phyloP scores from a whole-genome alignment of 495 filamentous ascomycete genomes.

The Opeltia flavorubescens region DNA sequence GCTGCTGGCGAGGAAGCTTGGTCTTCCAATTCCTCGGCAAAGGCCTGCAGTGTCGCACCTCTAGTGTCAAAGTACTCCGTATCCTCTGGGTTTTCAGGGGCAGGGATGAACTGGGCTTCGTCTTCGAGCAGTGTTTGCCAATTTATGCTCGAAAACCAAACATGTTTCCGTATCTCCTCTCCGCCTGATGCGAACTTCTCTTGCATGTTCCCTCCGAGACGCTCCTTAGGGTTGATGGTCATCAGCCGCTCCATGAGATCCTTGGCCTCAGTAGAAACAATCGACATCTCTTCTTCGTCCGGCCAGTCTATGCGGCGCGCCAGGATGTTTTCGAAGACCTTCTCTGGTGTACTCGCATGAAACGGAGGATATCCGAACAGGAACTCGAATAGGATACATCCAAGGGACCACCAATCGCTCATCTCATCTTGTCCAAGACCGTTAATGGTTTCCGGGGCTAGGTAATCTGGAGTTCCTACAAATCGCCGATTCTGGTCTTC shows the following conservation, averaged over 20 bases:
- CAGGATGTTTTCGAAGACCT: slow-evolving; percentile 94
- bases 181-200: slow-evolving; percentile 71
- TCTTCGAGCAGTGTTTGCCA: slow-evolving; percentile 87
- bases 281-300: slow-evolving; percentile 38
- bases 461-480: slow-evolving; percentile 93
- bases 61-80: slow-evolving; percentile 95
- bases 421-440: slow-evolving; percentile 91
- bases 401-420: slow-evolving; percentile 98
- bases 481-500: slow-evolving; percentile 87
- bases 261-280: slow-evolving; percentile 67
- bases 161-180: slow-evolving; percentile 74
- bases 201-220: slow-evolving; percentile 70
- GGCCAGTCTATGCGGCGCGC: slow-evolving; percentile 83
- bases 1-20: slow-evolving; percentile 54
- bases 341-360: slow-evolving; percentile 76
- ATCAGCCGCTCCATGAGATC: slow-evolving; percentile 88
- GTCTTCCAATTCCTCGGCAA: slow-evolving; percentile 87
- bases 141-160: slow-evolving; percentile 78
- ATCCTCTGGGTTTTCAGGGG: slow-evolving; percentile 85
- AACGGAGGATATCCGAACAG: slow-evolving; percentile 88
- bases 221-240: slow-evolving; percentile 61
- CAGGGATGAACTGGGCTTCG: slow-evolving; percentile 89
- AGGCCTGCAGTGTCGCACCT: slow-evolving; percentile 77
- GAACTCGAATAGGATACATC: slow-evolving; percentile 95
- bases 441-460: slow-evolving; percentile 92